Percentiles rank a stretch among this genome's conserved stretches.
These are phyloP conservation scores for Schizopora paradoxa DNA, from an alignment of 1,284 basidiomycete genomes.

Conservation along the genomic window DNA sequence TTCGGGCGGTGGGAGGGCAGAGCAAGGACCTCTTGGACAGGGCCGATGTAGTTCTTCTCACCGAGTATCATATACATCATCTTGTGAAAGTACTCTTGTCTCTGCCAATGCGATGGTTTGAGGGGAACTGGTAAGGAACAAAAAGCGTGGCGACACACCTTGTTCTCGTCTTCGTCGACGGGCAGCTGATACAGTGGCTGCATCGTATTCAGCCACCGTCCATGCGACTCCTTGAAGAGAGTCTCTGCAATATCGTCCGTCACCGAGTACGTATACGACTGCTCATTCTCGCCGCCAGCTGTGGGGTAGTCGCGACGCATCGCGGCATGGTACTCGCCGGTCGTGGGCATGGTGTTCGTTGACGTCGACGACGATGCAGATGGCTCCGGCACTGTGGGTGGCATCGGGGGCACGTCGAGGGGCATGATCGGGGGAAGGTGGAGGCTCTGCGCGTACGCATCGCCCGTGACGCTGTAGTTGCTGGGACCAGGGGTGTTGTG, in stretches of 20 bases:
- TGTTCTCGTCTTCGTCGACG: conserved; percentile 23
- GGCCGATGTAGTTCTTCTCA: conserved; percentile 58
- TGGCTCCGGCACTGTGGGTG: not conserved
- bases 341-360: too few species aligned
- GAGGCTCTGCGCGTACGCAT: not conserved
- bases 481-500: not conserved
- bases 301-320: conserved; percentile 2
- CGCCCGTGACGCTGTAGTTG: not conserved
- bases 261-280: conserved; percentile 16
- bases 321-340: not conserved
- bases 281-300: conserved; percentile 11
- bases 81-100: conserved; percentile 54
- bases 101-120: conserved; percentile 32
- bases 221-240: conserved; percentile 19
- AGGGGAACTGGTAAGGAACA: not conserved
- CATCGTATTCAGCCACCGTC: conserved; percentile 19
- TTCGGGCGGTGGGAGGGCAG: conserved; percentile 27
- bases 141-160: conserved; percentile 17
- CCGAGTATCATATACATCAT: conserved; percentile 60
- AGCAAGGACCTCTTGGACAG: conserved; percentile 46
- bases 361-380: conserved; percentile 9
- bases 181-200: conserved; percentile 23
- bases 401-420: not conserved
- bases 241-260: conserved; percentile 17
- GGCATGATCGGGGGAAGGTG: not conserved